Conservation (phyloP, 371 early-diverging fungal species). For the Nematocida sp. region DNA sequence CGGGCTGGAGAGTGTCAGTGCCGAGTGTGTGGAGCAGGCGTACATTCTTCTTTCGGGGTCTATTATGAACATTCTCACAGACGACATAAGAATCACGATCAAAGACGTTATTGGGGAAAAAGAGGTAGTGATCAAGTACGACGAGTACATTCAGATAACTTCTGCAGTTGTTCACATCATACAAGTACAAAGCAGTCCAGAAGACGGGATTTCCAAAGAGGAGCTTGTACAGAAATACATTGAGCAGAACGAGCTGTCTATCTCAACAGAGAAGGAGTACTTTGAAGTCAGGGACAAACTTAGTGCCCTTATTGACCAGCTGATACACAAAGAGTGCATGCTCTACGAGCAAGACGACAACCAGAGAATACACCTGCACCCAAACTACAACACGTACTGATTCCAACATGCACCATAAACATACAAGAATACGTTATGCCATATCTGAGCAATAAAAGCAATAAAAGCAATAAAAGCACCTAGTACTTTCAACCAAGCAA, state of each 20-base stretch:
- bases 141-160: conserved; percentile 56
- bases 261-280: conserved; percentile 71
- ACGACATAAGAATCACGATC: conserved; percentile 68
- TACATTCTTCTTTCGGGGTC: conserved; percentile 77
- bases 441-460: no score
- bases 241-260: conserved; percentile 67
- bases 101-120: conserved; percentile 63
- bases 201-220: conserved; percentile 61
- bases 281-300: conserved; percentile 68
- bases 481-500: no score
- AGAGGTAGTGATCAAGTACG: conserved; percentile 52
- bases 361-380: conserved; percentile 60
- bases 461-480: no score
- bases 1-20: conserved; percentile 52
- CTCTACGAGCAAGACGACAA: conserved; percentile 59
- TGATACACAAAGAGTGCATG: conserved; percentile 65
- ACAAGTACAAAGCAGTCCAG: conserved; percentile 49
- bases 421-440: no score
- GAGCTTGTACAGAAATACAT: conserved; percentile 76
- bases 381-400: conserved; percentile 58
- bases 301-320: conserved; percentile 70
- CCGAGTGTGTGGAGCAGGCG: conserved; percentile 79
- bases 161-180: conserved; percentile 51
- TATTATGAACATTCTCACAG: conserved; percentile 81
- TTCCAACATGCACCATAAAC: no score